Percentiles rank a stretch among this genome's conserved stretches.
These are phyloP conservation scores for Cylindrotheca closterium DNA, from an alignment of 108 stramenopile genomes.

Conservation along the genomic window DNA sequence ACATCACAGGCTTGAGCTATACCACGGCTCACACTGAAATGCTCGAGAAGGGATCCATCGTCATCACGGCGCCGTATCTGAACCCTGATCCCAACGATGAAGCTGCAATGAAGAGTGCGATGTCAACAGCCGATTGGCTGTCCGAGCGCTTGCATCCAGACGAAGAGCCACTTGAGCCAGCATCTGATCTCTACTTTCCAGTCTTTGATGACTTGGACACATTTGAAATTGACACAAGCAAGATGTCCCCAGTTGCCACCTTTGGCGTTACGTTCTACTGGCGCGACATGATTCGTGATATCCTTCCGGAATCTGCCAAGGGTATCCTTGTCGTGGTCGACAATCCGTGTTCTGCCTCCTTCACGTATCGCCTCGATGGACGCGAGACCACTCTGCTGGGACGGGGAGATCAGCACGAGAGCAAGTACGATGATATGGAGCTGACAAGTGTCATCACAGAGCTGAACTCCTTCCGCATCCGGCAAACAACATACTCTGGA, in stretches of 20 bases:
- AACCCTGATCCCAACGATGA: neutral
- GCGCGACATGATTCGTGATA: conserved; percentile 29
- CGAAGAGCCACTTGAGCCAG: conserved; percentile 23
- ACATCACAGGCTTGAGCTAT: neutral
- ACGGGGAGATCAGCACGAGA: conserved; percentile 53
- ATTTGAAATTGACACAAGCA: neutral
- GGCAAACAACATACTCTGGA: conserved; percentile 3
- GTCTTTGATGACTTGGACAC: neutral
- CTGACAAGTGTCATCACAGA: neutral
- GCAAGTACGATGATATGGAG: conserved; percentile 21
- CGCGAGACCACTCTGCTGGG: conserved; percentile 43
- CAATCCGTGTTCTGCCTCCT: conserved; percentile 34
- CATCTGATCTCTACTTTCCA: conserved; percentile 3
- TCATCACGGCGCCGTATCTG: too few relatives aligned
- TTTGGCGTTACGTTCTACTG: conserved; percentile 47
- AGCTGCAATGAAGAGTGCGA: too few relatives aligned
- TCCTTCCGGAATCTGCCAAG: conserved; percentile 43
- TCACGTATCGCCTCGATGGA: conserved; percentile 47
- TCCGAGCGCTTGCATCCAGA: too few relatives aligned
- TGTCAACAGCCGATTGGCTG: too few relatives aligned
- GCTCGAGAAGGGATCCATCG: too few relatives aligned
- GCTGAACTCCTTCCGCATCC: neutral
- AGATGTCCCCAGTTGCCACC: neutral
- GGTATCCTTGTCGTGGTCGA: conserved; percentile 54
- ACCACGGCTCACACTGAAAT: too few relatives aligned